Evolutionary conservation across 2,329 filamentous ascomycete species (phyloP), one percentile per base, ranked within the genome.

Genomic region (Lasiodiplodia citricola): DNA sequence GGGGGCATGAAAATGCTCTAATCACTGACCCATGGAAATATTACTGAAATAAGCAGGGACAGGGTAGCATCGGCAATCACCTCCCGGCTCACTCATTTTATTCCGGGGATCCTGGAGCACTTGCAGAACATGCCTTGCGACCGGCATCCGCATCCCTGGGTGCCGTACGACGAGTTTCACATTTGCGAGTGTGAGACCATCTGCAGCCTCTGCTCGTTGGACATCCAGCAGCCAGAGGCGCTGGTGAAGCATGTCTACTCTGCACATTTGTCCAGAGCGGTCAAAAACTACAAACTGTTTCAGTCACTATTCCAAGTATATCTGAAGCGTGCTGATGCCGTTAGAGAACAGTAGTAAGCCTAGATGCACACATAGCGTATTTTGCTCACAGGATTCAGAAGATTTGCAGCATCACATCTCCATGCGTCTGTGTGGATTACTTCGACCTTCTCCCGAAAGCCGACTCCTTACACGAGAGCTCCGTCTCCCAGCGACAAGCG

Each of bases 131-230:
- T 62, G 57, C 57, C 57, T n/a, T 62, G 57, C 38, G 23, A 3
- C 2, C 14, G 21, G 3, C 57, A 62, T 23, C 23, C 38, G 8
- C 57, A 62, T 21, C 21, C 57, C 4, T 62, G 57, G 57, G 14
- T 62, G 13, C 21, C 5, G 2, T 62, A 62, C 14, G 14, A 37
- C 16, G 10, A 37, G 5, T 60, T 60, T 16, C 56, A 6, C 8
- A 60, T 60, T n/a, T 60, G 56, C 37, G 56, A 44, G 7, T 60
- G 56, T 37, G 56, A 60, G 37, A 60, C 56, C n/a, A 41, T 41
- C 37, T 60, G 56, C 37, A 28, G 31, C 14, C 31, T 44, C 38
- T 62, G 57, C 16, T 4, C 2, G 3, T 1, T 21, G 18, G 57
- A 62, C 4, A 38, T 62, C 7, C 10, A 31, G 21, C 8, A 18